These are phyloP conservation scores for Cercospora sp. DNA, from an alignment of 2,329 filamentous ascomycete species.

Conservation along the genomic window DNA sequence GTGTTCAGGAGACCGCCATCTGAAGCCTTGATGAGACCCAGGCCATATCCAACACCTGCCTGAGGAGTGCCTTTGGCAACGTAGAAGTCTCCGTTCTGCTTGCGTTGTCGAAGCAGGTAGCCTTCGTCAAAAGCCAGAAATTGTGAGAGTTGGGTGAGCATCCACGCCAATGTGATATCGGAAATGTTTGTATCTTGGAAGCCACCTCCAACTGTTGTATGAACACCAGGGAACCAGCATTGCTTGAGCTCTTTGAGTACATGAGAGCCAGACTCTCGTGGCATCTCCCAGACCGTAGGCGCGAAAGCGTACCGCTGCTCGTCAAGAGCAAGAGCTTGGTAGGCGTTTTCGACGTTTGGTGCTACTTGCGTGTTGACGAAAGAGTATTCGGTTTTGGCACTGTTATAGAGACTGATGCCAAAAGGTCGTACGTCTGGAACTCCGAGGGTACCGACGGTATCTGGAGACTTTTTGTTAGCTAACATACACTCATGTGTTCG, in stretches of 20 bases:
- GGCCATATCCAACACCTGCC: conserved; percentile 41
- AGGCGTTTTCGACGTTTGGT: conserved; percentile 41
- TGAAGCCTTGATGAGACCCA: conserved; percentile 46
- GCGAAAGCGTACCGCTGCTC: conserved; percentile 40
- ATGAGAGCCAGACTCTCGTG: conserved; percentile 33
- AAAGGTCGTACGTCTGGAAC: conserved; percentile 43
- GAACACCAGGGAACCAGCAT: conserved; percentile 49
- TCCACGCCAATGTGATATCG: conserved; percentile 56
- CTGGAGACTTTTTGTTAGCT: conserved; percentile 17
- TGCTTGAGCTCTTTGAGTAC: conserved; percentile 43
- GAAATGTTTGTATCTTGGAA: conserved; percentile 44
- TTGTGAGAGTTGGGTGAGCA: conserved; percentile 51
- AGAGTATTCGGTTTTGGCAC: conserved; percentile 34
- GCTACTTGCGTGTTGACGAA: conserved; percentile 49
- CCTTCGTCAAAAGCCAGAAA: conserved; percentile 46
- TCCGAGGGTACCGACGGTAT: conserved; percentile 47
- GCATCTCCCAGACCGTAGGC: conserved; percentile 43
- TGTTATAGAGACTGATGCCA: conserved; percentile 26
- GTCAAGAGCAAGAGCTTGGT: conserved; percentile 44
- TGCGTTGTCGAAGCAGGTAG: conserved; percentile 46
- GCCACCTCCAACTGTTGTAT: conserved; percentile 45
- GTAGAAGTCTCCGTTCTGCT: conserved; percentile 46
- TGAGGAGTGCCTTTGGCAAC: conserved; percentile 40
- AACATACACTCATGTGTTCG: not conserved
- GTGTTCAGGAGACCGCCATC: conserved; percentile 44